A percentile compares a stretch with the other conserved stretches of the same genome.
Conservation (phyloP, 1,139 yeast genomes). For the Meyerozyma carpophila region DNA sequence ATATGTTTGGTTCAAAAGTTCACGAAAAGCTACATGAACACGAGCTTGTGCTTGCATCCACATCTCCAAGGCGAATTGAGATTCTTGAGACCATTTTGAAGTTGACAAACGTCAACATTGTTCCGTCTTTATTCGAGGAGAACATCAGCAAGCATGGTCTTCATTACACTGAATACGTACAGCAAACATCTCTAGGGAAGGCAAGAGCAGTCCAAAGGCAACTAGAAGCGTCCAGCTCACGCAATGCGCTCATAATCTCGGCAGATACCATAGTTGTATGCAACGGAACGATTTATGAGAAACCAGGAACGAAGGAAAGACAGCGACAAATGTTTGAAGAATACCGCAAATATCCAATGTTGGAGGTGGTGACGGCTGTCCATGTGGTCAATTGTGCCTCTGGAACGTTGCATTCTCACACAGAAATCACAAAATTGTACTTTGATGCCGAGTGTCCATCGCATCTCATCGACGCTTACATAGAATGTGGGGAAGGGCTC, state of each 20-base stretch:
- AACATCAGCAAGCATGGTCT: slow-evolving; percentile 52
- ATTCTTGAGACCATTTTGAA: slow-evolving; percentile 61
- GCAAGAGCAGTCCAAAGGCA: slow-evolving; percentile 46
- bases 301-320: slow-evolving; percentile 51
- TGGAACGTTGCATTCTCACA: slow-evolving; percentile 3
- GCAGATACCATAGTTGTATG: slow-evolving; percentile 86
- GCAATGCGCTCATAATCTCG: slow-evolving; percentile 25
- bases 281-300: slow-evolving; percentile 62
- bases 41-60: slow-evolving; percentile 66
- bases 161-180: slow-evolving; percentile 59
- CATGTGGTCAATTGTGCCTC: slow-evolving; percentile 33
- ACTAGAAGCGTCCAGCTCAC: slow-evolving; percentile 14
- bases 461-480: slow-evolving; percentile 54
- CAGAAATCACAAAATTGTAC: slow-evolving; percentile 21
- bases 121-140: slow-evolving; percentile 67
- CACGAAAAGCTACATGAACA: slow-evolving; percentile 18
- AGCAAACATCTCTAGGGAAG: slow-evolving; percentile 64
- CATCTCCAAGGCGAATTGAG: slow-evolving; percentile 75
- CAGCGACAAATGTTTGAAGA: slow-evolving; percentile 42
- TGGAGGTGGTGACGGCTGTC: slow-evolving; percentile 65
- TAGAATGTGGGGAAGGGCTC: slow-evolving; percentile 66
- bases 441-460: slow-evolving; percentile 40
- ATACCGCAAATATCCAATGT: slow-evolving; percentile 42
- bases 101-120: slow-evolving; percentile 40
- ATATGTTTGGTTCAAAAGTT: background rate